A percentile compares a stretch with the other conserved stretches of the same genome.
Conservation (phyloP, 2,329 filamentous ascomycete genomes). For the Trichoderma polysporum region DNA sequence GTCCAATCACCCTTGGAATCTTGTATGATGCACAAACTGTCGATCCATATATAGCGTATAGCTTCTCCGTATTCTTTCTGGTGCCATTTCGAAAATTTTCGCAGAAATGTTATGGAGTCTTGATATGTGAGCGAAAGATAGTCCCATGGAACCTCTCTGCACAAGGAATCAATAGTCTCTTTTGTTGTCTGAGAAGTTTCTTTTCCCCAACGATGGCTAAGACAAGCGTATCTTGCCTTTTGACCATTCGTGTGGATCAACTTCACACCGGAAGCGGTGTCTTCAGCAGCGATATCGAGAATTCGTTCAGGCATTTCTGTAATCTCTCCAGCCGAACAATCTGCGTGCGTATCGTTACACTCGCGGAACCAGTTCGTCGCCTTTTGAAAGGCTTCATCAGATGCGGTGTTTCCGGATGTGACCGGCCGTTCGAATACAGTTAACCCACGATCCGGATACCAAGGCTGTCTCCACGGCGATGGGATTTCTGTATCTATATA, state of each 20-base stretch:
- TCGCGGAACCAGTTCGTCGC: conserved; percentile 8
- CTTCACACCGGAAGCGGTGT: background rate
- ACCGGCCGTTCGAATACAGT: background rate
- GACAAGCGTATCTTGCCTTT: conserved; percentile 14
- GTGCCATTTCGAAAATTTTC: conserved; percentile 16
- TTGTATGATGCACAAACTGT: conserved; percentile 19
- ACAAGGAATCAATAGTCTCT: background rate
- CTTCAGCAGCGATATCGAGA: conserved; percentile 9
- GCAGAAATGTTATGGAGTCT: conserved; percentile 17
- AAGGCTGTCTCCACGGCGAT: conserved; percentile 17
- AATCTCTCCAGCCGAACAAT: background rate
- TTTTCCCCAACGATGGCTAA: conserved; percentile 16
- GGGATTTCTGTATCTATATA: background rate
- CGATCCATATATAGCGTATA: conserved; percentile 20
- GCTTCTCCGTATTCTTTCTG: conserved; percentile 4
- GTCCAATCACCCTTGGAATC: conserved; percentile 12
- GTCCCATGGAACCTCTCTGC: conserved; percentile 15
- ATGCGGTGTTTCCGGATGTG: conserved; percentile 4
- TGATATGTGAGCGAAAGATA: conserved; percentile 20
- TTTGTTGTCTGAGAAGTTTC: background rate
- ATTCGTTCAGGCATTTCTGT: conserved; percentile 4
- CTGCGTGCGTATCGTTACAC: conserved; percentile 1
- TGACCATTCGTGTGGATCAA: background rate
- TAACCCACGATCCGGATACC: conserved; percentile 16
- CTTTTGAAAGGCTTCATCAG: conserved; percentile 10